Evolutionary conservation across 2,329 filamentous ascomycete genomes (phyloP).

Genomic region (Stromatinia cepivora): DNA sequence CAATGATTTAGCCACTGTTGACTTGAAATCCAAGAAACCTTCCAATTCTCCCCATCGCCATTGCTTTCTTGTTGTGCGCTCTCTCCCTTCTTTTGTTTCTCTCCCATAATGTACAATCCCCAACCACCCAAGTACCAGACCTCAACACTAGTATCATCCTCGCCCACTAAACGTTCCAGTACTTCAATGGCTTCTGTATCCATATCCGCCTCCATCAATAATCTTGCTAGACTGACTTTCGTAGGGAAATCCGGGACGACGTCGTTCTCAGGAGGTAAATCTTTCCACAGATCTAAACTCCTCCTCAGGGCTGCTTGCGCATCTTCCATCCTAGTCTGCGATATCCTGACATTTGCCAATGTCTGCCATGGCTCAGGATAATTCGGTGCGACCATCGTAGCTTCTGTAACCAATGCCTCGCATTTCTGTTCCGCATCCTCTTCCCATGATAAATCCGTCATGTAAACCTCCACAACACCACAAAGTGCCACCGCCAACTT

Average conservation of each 20-base stretch:
- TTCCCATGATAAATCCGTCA: constrained; percentile 96
- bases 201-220: constrained; percentile 89
- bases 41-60: constrained; percentile 46
- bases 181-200: constrained; percentile 83
- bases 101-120: constrained; percentile 78
- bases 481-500: constrained; percentile 92
- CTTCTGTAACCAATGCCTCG: constrained; percentile 86
- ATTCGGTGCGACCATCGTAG: constrained; percentile 77
- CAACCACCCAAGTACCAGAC: constrained; percentile 97
- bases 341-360: constrained; percentile 89
- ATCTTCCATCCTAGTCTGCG: constrained; percentile 76
- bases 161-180: constrained; percentile 76
- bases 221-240: constrained; percentile 76
- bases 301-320: constrained; percentile 74
- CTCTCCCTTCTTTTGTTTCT: constrained; percentile 57
- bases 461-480: constrained; percentile 93
- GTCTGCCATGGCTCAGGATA: constrained; percentile 92
- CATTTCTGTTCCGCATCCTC: constrained; percentile 85
- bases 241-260: constrained; percentile 82
- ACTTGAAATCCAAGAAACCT: constrained; percentile 67
- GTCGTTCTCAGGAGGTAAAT: constrained; percentile 70
- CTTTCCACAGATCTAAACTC: constrained; percentile 81
- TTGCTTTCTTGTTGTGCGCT: constrained; percentile 38
- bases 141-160: constrained; percentile 94
- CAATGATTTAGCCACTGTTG: constrained; percentile 82